Evolutionary conservation across 1,284 basidiomycete genomes (phyloP).

Genomic region (Microbotryomycetes sp.): DNA sequence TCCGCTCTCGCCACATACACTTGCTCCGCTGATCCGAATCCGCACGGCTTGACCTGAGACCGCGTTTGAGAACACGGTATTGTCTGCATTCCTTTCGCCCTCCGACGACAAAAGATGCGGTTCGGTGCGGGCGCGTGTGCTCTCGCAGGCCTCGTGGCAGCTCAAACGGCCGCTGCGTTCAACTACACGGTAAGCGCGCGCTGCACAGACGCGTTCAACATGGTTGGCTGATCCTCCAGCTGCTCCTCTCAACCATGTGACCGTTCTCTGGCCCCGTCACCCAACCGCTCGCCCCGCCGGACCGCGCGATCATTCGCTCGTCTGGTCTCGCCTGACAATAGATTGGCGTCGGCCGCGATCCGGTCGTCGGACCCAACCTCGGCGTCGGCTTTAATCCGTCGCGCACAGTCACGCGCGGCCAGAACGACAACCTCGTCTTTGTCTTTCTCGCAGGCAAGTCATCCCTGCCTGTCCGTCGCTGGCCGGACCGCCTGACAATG

Average conservation of each 20-base stretch:
- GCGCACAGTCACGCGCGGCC: background rate
- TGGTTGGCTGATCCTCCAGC: background rate
- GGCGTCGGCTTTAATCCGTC: background rate
- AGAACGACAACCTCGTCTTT: background rate
- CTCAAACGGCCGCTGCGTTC: background rate
- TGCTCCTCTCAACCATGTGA: background rate
- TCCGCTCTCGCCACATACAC: too few relatives aligned
- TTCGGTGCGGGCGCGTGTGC: background rate
- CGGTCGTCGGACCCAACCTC: background rate
- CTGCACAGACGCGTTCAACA: background rate
- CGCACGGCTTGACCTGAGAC: too few relatives aligned
- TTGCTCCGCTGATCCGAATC: too few relatives aligned
- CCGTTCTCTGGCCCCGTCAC: background rate
- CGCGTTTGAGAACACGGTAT: too few relatives aligned
- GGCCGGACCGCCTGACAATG: too few relatives aligned
- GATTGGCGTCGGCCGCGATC: background rate
- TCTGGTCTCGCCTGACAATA: background rate
- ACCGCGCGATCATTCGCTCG: too few relatives aligned
- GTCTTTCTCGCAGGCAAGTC: background rate
- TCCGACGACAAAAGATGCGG: background rate
- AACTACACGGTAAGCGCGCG: background rate
- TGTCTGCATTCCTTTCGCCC: too few relatives aligned
- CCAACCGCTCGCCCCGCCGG: background rate
- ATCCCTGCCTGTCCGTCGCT: too few relatives aligned
- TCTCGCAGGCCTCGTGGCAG: background rate